Evolutionary conservation across 768 basidiomycete genomes (phyloP), one percentile per base, ranked within the genome.

Genomic region (Suillus plorans): DNA sequence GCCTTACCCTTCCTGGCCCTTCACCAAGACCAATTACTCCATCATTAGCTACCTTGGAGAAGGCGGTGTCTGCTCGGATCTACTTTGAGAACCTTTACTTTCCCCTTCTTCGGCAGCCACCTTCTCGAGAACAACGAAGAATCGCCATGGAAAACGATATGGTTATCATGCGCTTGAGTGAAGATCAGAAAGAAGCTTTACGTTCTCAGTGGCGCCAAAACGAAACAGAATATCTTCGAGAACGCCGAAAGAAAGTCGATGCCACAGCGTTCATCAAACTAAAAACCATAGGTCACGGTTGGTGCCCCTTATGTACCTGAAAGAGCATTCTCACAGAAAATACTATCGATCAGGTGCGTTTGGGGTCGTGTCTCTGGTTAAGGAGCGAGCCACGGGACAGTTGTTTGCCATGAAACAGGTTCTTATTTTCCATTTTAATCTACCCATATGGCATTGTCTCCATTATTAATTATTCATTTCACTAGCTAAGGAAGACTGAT

Each of bases 391-490:
- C 31, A 86, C 88, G 5, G 92, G 93, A 20, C 85, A 87, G 66
- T 80, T 98, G 55, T 98, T 89, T 72, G 95, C 95, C 62, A 98
- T 99, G 94, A 99, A 98, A 77, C 92, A 98, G 89, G 92, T 93
- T 73, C 76, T 68, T 65, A 52, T 66, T 31, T 41, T 70, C 57
- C 68, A 61, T 67, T 68, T 69, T 69, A 49, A 73, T 77, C 65
- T 69, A 71, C 68, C 73, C 68, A 68, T 53, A 53, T 53, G 52
- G 52, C 45, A 36, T 18, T 53, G 6, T 31, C 25, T 68, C 64
- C 64, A 71, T 31, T 71, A 31, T 77, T 72, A 69, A 69, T 59
- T 68, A 63, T 62, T 56, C 65, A 61, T 74, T 66, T 69, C 68
- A 67, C 71, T 69, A 92, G 91, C 80, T 93, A 74, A 87, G 92